These are phyloP conservation scores for Metschnikowia picachoensis DNA, from an alignment of 805 yeast genomes.

Conservation along the genomic window DNA sequence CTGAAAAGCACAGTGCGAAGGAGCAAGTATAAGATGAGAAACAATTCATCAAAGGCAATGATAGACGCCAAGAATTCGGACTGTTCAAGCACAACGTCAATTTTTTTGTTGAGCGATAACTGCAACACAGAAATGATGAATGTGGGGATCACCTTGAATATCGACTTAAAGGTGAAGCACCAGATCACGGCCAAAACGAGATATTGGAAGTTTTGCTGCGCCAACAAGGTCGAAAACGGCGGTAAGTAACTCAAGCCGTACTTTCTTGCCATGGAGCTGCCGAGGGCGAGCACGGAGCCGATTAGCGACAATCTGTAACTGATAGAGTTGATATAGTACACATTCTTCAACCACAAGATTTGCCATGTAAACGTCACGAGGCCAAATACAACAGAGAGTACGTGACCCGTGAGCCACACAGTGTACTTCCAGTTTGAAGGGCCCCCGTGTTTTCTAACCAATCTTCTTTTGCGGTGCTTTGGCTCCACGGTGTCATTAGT, in stretches of 20 bases:
- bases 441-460: conserved; percentile 27
- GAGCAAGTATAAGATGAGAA: conserved; percentile 48
- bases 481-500: conserved; percentile 16
- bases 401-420: conserved; percentile 59
- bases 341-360: conserved; percentile 36
- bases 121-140: conserved; percentile 57
- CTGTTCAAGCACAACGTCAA: conserved; percentile 37
- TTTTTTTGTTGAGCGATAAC: conserved; percentile 38
- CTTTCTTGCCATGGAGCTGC: conserved; percentile 52
- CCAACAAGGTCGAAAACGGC: conserved; percentile 56
- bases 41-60: conserved; percentile 59
- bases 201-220: conserved; percentile 75
- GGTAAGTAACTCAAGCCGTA: conserved; percentile 59
- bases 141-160: conserved; percentile 63
- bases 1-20: conserved; percentile 60
- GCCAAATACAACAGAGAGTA: conserved; percentile 43
- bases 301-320: conserved; percentile 52
- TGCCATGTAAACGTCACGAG: conserved; percentile 34
- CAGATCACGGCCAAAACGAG: conserved; percentile 52
- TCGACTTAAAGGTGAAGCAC: conserved; percentile 60
- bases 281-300: conserved; percentile 53
- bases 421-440: conserved; percentile 42
- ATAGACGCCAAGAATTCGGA: conserved; percentile 39
- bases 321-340: conserved; percentile 44
- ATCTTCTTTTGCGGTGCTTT: conserved; percentile 21